Base-by-base conservation (phyloP, 2,329 filamentous ascomycete genomes). In the Akanthomyces uredinophilus region DNA sequence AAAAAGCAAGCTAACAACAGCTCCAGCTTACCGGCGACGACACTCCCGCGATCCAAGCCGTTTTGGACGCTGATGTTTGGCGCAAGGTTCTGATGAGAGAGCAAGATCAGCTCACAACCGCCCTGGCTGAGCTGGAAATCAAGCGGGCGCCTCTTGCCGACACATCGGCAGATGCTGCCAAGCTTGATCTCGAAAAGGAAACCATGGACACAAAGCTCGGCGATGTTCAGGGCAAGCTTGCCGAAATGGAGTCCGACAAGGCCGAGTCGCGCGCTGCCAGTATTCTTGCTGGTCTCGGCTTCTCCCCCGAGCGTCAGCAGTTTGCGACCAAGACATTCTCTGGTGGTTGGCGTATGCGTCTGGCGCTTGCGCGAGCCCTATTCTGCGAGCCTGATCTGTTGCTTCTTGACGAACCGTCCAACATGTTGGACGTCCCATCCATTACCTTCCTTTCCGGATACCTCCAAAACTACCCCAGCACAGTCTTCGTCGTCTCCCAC, bases 371-470 rank as follows among this genome's bases (percentile, higher is more conserved):
- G 14, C 84, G 95, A 83, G 95, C 95, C 16, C 85, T 99, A 41
- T 99, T 99, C 81, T 99, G 95, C 79, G 95, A 99, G 75, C 95
- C 95, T 49, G 95, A 99, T 77, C 81, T 99, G 58, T 79, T 99
- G 64, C 84, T 99, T 74, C 92, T 99, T 69, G 95, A 99, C 81
- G 95, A 99, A 87, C 95, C 95, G 79, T 98, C 94, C 61, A 98
- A 98, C 87, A 98, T 98, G 94, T 92, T 99, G 91, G 95, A 98
- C 78, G 95, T 99, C 63, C 95, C 95, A n/a, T 98, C 95, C 27
- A 98, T 99, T 72, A 96, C 95, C 62, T 99, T 98, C 85, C 84
- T 99, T 74, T 90, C 94, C 53, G 94, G 93, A 71, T 99, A 99
- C 73, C 88, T 99, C 10, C 93, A 97, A 75, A 82, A 81, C 54